Evolutionary conservation across 768 basidiomycete genomes (phyloP).

Genomic region (Naganishia kalamii): DNA sequence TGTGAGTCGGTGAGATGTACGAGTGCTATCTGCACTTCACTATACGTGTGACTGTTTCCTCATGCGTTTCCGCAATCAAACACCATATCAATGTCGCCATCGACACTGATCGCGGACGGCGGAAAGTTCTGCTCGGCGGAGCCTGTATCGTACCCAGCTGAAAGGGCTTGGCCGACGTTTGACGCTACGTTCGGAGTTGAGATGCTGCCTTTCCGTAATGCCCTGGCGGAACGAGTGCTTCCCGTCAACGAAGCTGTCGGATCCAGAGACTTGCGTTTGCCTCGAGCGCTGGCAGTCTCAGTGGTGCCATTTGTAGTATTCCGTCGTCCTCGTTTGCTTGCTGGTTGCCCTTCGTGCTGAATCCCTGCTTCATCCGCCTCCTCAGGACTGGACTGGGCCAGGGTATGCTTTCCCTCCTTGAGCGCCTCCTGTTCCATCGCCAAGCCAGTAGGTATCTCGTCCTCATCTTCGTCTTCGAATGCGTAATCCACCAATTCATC

Average conservation of each 20-base stretch:
- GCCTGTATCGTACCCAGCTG: not conserved
- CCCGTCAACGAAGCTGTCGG: not conserved
- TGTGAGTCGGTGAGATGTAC: too few relatives aligned
- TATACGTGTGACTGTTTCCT: too few relatives aligned
- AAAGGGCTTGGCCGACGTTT: not conserved
- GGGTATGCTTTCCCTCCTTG: not conserved
- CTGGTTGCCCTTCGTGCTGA: not conserved
- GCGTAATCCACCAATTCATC: constrained; percentile 30
- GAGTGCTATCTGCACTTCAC: too few relatives aligned
- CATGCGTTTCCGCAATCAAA: not conserved
- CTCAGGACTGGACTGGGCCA: not conserved
- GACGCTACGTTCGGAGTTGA: not conserved
- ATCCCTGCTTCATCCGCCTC: not conserved
- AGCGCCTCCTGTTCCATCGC: constrained; percentile 1
- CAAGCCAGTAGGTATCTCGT: constrained; percentile 36
- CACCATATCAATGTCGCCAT: constrained; percentile 5
- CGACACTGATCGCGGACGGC: not conserved
- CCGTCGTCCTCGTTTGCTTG: not conserved
- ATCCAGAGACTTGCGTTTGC: not conserved
- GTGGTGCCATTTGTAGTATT: not conserved
- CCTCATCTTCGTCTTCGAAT: constrained; percentile 45
- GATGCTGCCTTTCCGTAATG: not conserved
- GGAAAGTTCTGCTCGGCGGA: not conserved
- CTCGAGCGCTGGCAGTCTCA: not conserved
- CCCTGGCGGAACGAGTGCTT: not conserved